Conservation (phyloP, 257 asterid genomes). For the Gardenia jasminoides region DNA sequence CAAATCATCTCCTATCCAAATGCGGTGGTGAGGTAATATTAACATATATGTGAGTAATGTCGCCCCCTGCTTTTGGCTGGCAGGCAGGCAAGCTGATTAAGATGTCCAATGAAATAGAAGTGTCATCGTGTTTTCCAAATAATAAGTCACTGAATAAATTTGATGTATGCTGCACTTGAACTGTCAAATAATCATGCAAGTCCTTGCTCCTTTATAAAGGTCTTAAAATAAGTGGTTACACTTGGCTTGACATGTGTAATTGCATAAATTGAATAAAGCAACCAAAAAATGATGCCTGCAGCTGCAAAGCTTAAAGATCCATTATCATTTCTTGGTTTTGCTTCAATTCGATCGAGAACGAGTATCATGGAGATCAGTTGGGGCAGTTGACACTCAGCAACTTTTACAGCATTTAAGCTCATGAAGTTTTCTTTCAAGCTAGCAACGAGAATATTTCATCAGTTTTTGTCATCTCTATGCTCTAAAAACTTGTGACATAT, state of each 20-base stretch:
- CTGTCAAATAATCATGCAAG: neutral
- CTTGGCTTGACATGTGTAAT: too few species aligned
- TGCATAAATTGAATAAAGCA: neutral
- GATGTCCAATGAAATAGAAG: neutral
- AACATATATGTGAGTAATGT: too few species aligned
- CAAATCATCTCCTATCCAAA: too few species aligned
- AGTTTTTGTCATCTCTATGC: neutral
- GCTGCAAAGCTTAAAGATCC: constrained; percentile 9
- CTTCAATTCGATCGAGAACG: neutral
- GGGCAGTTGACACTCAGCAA: neutral
- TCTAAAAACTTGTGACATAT: neutral
- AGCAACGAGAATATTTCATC: neutral
- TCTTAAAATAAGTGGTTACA: neutral
- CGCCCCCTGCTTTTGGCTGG: too few species aligned
- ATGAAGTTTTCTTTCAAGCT: neutral
- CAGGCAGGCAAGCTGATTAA: too few species aligned
- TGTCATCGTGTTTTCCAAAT: too few species aligned
- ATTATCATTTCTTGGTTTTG: neutral
- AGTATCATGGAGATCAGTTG: neutral
- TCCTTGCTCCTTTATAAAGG: neutral
- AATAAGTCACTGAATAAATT: too few species aligned
- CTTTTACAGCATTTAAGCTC: constrained; percentile 1
- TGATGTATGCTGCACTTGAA: neutral
- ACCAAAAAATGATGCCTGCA: constrained; percentile 6
- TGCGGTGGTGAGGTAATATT: too few species aligned